These are phyloP conservation scores for Amauroascus niger DNA, from an alignment of 2,329 filamentous ascomycete genomes.

Conservation along the genomic window DNA sequence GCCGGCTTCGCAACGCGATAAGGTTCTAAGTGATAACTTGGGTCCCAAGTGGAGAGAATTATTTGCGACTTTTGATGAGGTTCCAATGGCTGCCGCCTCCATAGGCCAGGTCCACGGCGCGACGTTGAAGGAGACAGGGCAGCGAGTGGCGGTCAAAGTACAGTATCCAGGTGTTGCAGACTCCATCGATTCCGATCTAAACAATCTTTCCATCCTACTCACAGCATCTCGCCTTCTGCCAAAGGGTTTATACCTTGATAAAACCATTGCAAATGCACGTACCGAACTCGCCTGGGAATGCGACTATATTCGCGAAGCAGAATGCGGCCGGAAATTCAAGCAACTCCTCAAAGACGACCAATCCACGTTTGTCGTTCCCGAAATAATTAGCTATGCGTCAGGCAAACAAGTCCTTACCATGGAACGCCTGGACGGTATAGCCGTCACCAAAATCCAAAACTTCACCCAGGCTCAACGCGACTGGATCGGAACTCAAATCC, in stretches of 20 bases:
- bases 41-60: constrained; percentile 75
- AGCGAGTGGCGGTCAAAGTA: constrained; percentile 83
- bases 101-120: constrained; percentile 94
- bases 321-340: constrained; percentile 66
- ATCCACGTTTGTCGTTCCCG: constrained; percentile 68
- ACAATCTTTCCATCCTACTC: constrained; percentile 81
- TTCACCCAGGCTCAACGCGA: constrained; percentile 78
- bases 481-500: constrained; percentile 91
- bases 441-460: constrained; percentile 67
- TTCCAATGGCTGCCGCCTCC: constrained; percentile 86
- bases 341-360: constrained; percentile 65
- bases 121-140: constrained; percentile 61
- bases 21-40: constrained; percentile 68
- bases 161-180: constrained; percentile 94
- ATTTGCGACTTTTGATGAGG: constrained; percentile 77
- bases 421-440: constrained; percentile 77
- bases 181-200: constrained; percentile 93
- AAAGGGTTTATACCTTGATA: constrained; percentile 86
- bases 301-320: constrained; percentile 82
- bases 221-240: constrained; percentile 84
- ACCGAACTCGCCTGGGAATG: constrained; percentile 94
- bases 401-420: constrained; percentile 85
- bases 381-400: constrained; percentile 66
- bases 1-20: constrained; percentile 84
- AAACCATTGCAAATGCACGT: constrained; percentile 91